Percentiles rank a stretch among this genome's conserved stretches.
Evolutionary conservation across 2,329 filamentous ascomycete species (phyloP).

Genomic region (Talaromyces sp.): DNA sequence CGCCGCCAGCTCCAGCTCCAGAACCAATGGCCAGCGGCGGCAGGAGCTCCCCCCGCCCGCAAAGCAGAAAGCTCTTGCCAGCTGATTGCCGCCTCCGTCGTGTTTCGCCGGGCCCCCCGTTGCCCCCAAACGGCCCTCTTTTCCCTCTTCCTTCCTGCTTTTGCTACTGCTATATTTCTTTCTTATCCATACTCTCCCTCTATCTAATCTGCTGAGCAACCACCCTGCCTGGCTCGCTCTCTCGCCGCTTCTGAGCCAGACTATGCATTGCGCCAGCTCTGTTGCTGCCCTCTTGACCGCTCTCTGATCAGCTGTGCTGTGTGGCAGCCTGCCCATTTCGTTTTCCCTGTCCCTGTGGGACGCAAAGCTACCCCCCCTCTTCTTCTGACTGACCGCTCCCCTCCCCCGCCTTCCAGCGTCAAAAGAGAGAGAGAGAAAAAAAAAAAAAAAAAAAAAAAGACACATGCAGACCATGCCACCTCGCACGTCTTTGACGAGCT

Average conservation of each 20-base stretch:
- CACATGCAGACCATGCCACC: constrained; percentile 69
- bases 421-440: neutral
- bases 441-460: neutral
- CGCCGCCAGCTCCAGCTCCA: neutral
- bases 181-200: neutral
- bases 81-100: neutral
- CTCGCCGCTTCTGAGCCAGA: neutral
- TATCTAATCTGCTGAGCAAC: neutral
- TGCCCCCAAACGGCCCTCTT: neutral
- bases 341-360: neutral
- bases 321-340: neutral
- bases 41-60: neutral
- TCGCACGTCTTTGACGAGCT: constrained; percentile 77
- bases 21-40: neutral
- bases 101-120: neutral
- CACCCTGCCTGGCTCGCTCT: neutral
- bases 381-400: neutral
- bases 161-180: neutral
- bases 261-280: neutral
- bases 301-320: neutral
- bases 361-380: neutral
- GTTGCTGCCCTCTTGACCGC: neutral
- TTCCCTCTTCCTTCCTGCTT: constrained; percentile 2
- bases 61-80: neutral
- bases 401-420: neutral